Evolutionary conservation across 176 grass and related monocot species (phyloP).

Genomic region (Saccharum officinarum): DNA sequence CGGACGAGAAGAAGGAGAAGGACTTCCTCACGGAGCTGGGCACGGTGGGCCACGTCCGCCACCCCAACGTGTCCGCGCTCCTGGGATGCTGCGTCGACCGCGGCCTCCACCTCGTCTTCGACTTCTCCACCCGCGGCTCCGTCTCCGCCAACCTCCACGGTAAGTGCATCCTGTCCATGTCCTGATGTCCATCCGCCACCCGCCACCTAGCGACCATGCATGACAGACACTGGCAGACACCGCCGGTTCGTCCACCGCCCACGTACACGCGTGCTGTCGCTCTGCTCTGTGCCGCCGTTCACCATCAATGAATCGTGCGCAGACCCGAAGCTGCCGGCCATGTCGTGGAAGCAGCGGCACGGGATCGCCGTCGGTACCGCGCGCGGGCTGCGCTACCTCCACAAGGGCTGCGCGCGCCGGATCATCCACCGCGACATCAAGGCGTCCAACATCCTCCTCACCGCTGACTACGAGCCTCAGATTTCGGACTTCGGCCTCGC

Average conservation of each 20-base stretch:
- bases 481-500: constrained; percentile 98
- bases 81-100: constrained; percentile 89
- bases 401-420: constrained; percentile 81
- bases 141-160: constrained; percentile 97
- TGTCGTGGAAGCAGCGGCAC: constrained; percentile 73
- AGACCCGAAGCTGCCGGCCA: constrained; percentile 67
- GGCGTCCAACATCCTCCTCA: constrained; percentile 85
- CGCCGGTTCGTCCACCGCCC: too few relatives aligned
- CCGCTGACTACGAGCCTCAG: constrained; percentile 72
- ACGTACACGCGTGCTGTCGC: too few relatives aligned
- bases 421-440: constrained; percentile 97
- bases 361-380: constrained; percentile 72
- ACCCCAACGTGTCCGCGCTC: constrained; percentile 78
- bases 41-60: constrained; percentile 76
- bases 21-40: constrained; percentile 93
- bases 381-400: constrained; percentile 76
- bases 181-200: too few relatives aligned
- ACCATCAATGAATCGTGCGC: background rate
- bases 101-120: constrained; percentile 82
- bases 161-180: background rate
- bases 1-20: constrained; percentile 87
- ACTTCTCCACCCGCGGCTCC: constrained; percentile 72
- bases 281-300: too few relatives aligned
- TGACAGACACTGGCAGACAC: too few relatives aligned
- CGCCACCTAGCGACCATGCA: too few relatives aligned